A percentile compares a stretch with the other conserved stretches of the same genome.
phyloP scores from a whole-genome alignment of 495 filamentous ascomycete genomes.

The Talaromyces adpressus region DNA sequence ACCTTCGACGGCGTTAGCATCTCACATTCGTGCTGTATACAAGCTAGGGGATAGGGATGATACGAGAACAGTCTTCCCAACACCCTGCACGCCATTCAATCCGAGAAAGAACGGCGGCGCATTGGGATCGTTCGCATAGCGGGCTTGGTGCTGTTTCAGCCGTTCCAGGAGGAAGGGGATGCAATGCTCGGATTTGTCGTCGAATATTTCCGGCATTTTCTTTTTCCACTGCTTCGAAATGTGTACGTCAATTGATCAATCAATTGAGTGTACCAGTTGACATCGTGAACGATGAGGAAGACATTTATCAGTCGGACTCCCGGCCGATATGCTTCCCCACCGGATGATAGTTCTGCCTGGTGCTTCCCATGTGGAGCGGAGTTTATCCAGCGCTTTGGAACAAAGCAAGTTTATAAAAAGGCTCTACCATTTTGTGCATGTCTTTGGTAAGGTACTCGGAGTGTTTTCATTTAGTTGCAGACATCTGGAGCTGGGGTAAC shows the following conservation, averaged over 20 bases:
- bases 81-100: constrained; percentile 69
- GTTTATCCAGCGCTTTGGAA: background rate
- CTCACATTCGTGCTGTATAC: background rate
- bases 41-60: background rate
- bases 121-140: constrained; percentile 25
- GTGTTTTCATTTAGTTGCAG: too few relatives aligned
- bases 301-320: background rate
- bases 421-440: too few relatives aligned
- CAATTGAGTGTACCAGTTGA: background rate
- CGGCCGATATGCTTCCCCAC: background rate
- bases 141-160: constrained; percentile 44
- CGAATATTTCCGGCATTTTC: constrained; percentile 51
- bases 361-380: background rate
- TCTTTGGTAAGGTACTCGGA: too few relatives aligned
- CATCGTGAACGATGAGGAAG: background rate
- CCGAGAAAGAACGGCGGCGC: constrained; percentile 54
- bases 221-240: background rate
- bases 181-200: constrained; percentile 84
- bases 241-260: background rate
- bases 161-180: constrained; percentile 75
- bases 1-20: constrained; percentile 34
- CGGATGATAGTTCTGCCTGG: constrained; percentile 3
- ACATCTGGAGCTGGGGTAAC: too few relatives aligned
- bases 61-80: constrained; percentile 86
- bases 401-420: background rate